Conservation (phyloP, 371 early-diverging fungal genomes). For the Circinella minor region DNA sequence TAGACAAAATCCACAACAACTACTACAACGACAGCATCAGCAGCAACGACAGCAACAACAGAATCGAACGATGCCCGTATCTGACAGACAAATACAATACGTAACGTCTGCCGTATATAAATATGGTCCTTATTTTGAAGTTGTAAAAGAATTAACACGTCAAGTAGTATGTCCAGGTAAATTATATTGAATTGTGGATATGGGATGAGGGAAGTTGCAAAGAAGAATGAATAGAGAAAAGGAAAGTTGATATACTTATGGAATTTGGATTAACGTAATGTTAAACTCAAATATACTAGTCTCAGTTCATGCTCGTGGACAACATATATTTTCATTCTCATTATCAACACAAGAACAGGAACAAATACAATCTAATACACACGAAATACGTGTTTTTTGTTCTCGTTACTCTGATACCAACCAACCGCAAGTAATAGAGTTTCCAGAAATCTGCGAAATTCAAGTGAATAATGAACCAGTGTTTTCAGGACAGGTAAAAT, state of each 20-base stretch:
- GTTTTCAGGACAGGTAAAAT: conserved; percentile 51
- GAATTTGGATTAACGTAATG: too few species aligned
- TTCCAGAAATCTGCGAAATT: conserved; percentile 27
- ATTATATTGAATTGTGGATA: too few species aligned
- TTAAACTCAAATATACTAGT: background rate
- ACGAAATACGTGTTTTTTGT: conserved; percentile 4
- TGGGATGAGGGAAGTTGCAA: too few species aligned
- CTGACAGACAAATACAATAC: too few species aligned
- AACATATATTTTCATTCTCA: background rate
- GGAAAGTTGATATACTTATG: too few species aligned
- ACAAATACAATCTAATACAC: background rate
- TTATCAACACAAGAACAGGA: background rate
- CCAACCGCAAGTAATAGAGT: conserved; percentile 14
- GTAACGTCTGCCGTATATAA: background rate
- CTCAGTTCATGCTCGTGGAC: background rate
- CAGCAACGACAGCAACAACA: too few species aligned
- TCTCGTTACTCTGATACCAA: background rate
- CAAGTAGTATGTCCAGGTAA: background rate
- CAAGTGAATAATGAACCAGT: conserved; percentile 42
- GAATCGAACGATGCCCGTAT: background rate
- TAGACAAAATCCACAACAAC: too few species aligned
- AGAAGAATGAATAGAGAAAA: too few species aligned
- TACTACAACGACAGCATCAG: too few species aligned
- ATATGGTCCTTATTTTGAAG: conserved; percentile 1
- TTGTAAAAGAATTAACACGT: background rate